Evolutionary conservation across 192 early-diverging fungal genomes (phyloP), one percentile per base, ranked within the genome.

Genomic region (Coemansia sp.): DNA sequence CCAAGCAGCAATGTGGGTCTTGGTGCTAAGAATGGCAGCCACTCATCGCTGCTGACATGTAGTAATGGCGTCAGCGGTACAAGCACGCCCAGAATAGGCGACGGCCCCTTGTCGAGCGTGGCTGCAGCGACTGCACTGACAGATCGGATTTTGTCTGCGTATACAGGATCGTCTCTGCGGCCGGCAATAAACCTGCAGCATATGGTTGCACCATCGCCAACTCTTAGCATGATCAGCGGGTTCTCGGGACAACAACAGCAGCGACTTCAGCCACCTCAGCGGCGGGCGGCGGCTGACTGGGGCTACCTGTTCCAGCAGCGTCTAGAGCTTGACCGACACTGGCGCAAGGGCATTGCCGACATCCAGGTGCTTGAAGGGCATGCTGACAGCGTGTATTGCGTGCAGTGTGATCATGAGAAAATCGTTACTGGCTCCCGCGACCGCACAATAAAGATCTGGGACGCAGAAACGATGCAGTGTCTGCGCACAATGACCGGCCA

Each of bases 371-470:
- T 97, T 14, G 64, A 68, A 8, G 93, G 93, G n/a, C 96, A 98
- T 61, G 53, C 49, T 32, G 92, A 90, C 52, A 93, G 89, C 58
- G 91, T 98, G 4, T 92, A 97, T 62, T 98, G 96, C 65, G 84
- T 98, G 21, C 94, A 96, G 50, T 94, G 85, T 73, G 82, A 95
- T 58, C 77, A 86, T 34, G 38, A 86, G 19, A 86, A 86, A 56
- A 83, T 94, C 23, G 81, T 93, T 0, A 92, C 90, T 4, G 92
- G 92, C 23, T 89, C 89, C 27, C 83, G 89, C 54, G 92, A 94
- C 68, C 73, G 84, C 49, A 86, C 87, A 3, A 83, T 94, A 64
- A 88, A 87, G 56, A 58, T 95, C n/a, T 97, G 95, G 96, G 84
- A 95, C 75, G 58, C 89, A 49, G 64, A 69, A 10, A 85, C 89